These are phyloP conservation scores for Bruguiera hainesii DNA, from an alignment of 441 rosid species.

Conservation along the genomic window DNA sequence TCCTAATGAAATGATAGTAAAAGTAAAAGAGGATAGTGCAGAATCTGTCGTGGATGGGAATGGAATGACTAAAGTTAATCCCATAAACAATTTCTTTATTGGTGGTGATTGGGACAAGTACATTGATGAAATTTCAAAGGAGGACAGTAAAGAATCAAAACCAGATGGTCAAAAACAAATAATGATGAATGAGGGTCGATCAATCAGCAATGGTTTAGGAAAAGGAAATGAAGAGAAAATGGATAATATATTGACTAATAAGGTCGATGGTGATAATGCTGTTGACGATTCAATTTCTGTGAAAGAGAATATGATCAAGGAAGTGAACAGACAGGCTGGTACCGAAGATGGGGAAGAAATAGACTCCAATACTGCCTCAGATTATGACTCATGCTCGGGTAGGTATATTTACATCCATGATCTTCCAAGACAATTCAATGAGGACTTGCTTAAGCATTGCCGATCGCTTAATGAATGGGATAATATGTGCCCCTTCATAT, in stretches of 20 bases:
- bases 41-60: conserved; percentile 23
- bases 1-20: conserved; percentile 3
- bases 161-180: conserved; percentile 16
- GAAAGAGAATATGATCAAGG: not conserved
- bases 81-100: conserved; percentile 20
- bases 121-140: conserved; percentile 18
- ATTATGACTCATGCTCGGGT: conserved; percentile 47
- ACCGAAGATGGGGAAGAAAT: conserved; percentile 6
- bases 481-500: conserved; percentile 51
- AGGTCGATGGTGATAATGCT: not conserved
- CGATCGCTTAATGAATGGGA: conserved; percentile 52
- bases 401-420: conserved; percentile 51
- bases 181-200: conserved; percentile 20
- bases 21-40: conserved; percentile 17
- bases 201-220: conserved; percentile 1
- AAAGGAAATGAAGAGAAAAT: conserved; percentile 4
- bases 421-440: conserved; percentile 57
- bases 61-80: conserved; percentile 3
- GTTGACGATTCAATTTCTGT: not conserved
- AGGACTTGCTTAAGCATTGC: conserved; percentile 58
- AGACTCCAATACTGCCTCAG: conserved; percentile 20
- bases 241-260: not conserved
- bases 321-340: conserved; percentile 8
- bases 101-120: conserved; percentile 26
- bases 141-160: conserved; percentile 1